These are phyloP conservation scores for Jamesozyma spencerorum DNA, from an alignment of 805 yeast genomes.

Conservation along the genomic window DNA sequence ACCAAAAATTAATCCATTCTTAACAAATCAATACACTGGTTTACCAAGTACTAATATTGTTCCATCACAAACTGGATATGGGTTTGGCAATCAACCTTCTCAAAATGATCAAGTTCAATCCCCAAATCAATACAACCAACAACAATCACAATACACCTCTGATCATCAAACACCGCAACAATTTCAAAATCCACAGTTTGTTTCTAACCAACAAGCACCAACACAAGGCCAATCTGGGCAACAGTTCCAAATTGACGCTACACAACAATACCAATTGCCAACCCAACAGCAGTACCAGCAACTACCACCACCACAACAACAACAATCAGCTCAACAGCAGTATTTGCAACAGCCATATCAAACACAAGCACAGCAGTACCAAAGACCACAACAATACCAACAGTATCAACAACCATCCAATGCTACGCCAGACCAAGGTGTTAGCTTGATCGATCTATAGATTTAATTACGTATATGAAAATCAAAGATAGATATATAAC, in stretches of 20 bases:
- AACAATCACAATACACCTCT: neutral
- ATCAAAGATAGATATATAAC: too few species aligned
- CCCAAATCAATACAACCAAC: constrained; percentile 2
- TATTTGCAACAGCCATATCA: neutral
- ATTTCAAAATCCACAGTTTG: constrained; percentile 8
- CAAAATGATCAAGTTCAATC: constrained; percentile 9
- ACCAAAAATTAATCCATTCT: constrained; percentile 34
- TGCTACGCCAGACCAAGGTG: constrained; percentile 21
- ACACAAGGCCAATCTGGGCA: neutral
- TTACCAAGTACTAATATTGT: constrained; percentile 55
- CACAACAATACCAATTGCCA: neutral
- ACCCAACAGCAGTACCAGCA: constrained; percentile 2
- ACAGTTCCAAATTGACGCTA: neutral
- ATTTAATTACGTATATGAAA: too few species aligned
- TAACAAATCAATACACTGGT: constrained; percentile 63
- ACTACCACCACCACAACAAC: neutral
- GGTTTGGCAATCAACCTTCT: constrained; percentile 69
- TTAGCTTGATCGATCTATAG: constrained; percentile 25
- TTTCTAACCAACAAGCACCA: constrained; percentile 1
- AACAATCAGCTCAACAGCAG: constrained; percentile 1
- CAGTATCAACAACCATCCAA: constrained; percentile 17
- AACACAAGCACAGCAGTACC: constrained; percentile 1
- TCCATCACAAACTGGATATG: constrained; percentile 85
- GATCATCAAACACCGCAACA: neutral
- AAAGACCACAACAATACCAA: neutral